phyloP scores from a whole-genome alignment of 176 grass and related monocot genomes.

The Saccharum spontaneum region DNA sequence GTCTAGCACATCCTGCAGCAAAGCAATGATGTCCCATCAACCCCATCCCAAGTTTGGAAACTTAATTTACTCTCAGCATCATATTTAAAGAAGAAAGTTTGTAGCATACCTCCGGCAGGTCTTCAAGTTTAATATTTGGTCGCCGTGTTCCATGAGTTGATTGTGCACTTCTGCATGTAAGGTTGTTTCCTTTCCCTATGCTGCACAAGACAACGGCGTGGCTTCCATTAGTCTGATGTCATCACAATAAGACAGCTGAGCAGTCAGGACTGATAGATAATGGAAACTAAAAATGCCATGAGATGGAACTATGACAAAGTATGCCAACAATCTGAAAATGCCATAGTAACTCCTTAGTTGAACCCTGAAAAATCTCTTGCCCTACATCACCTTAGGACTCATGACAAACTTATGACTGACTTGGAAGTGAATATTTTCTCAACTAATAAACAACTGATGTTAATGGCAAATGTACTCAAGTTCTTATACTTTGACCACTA shows the following conservation, averaged over 20 bases:
- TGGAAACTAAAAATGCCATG: not conserved
- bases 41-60: not conserved
- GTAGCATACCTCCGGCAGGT: not conserved
- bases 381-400: not conserved
- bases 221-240: not conserved
- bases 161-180: not conserved
- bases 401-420: too few species aligned
- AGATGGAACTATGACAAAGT: not conserved
- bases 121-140: not conserved
- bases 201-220: not conserved
- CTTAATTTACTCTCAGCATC: not conserved
- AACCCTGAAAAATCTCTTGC: not conserved
- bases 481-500: too few species aligned
- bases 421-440: too few species aligned
- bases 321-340: not conserved
- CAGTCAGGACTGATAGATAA: not conserved
- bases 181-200: not conserved
- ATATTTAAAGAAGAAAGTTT: not conserved
- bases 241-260: not conserved
- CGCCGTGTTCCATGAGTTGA: not conserved
- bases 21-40: not conserved
- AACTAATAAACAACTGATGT: too few species aligned
- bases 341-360: too few species aligned
- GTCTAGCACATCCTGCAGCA: constrained; percentile 3
- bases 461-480: too few species aligned